A percentile compares a stretch with the other conserved stretches of the same genome.
Conservation (phyloP, 106 monocot species). For the Cymbidium sinense region DNA sequence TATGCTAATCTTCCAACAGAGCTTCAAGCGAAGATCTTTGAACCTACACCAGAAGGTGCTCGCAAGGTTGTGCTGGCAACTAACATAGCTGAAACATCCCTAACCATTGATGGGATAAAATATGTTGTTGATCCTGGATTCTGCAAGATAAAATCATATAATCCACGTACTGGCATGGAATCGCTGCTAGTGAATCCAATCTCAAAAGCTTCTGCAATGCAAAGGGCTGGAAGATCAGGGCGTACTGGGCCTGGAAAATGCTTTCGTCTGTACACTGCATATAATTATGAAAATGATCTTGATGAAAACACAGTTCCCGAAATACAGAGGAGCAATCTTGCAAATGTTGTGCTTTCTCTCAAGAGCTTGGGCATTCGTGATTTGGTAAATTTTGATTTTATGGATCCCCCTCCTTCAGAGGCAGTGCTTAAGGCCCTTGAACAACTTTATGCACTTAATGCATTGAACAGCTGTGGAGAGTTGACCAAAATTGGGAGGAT, state of each 20-base stretch:
- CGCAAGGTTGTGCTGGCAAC: conserved; percentile 90
- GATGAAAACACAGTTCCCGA: conserved; percentile 90
- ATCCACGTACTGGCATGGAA: conserved; percentile 95
- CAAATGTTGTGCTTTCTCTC: conserved; percentile 88
- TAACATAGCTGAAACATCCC: conserved; percentile 94
- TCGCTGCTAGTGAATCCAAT: conserved; percentile 75
- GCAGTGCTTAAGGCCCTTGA: conserved; percentile 82
- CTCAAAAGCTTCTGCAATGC: conserved; percentile 89
- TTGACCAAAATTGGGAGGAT: conserved; percentile 84
- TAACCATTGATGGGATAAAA: conserved; percentile 92
- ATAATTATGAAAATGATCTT: conserved; percentile 81
- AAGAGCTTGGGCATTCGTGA: conserved; percentile 86
- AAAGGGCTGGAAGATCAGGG: conserved; percentile 93
- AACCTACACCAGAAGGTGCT: conserved; percentile 74
- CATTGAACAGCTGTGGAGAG: conserved; percentile 75
- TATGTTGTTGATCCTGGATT: conserved; percentile 97
- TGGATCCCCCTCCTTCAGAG: conserved; percentile 94
- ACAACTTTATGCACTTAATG: conserved; percentile 77
- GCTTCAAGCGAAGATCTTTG: conserved; percentile 85
- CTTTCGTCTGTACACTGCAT: conserved; percentile 84
- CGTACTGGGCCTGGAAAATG: conserved; percentile 95
- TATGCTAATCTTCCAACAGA: conserved; percentile 91
- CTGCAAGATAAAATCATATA: conserved; percentile 80
- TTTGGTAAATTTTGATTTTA: conserved; percentile 90
- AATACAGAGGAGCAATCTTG: conserved; percentile 89